Base-by-base conservation (phyloP, 306 rosid species). In the Spatholobus suberectus region DNA sequence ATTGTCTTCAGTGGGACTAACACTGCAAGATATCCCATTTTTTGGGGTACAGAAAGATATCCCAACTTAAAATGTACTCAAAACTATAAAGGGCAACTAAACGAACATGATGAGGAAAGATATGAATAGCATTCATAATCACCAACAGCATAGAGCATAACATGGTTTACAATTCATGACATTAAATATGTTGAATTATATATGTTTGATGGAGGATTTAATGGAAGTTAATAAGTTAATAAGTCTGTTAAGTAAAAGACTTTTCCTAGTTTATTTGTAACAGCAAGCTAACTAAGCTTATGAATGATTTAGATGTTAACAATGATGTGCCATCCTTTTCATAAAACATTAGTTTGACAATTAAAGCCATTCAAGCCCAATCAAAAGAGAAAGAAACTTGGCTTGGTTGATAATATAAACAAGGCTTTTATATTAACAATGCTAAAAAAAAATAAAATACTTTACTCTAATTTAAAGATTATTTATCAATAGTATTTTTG, bases 1-100 rank as follows among this genome's bases (percentile, higher is more conserved):
- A 71, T 76, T 78, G 65, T 95, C 96, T 83, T 93, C 84, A 11
- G 72, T 85, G 59, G 98, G 90, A 85, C 86, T 76, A 37, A 88
- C 75, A 81, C 91, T 82, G 92, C 81, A 92, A 92, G 68, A 84
- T 70, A 86, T 70, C 79, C 75, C 61, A 21, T 21, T 35, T 73
- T 74, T 74, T 18, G 12, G 44, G 78, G 34, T 21, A 34, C 47
- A 54, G 89, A 54, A 82, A 88, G 77, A 76, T 74, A 78, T 75
- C 57, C 29, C 57, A 75, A 79, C 69, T 82, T 52, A 51, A 80
- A 85, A 38, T 72, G 85, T 49, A 81, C 73, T 55, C 8, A 81
- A 83, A 74, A 79, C 51, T n/a, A n/a, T n/a, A 40, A 38, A 54
- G 75, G 58, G 68, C 18, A 74, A 84, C 41, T 67, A 43, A 81